Percentiles rank a stretch among this genome's conserved stretches.
Conservation (phyloP, 2,329 filamentous ascomycete genomes). For the Xylaria hypoxylon region DNA sequence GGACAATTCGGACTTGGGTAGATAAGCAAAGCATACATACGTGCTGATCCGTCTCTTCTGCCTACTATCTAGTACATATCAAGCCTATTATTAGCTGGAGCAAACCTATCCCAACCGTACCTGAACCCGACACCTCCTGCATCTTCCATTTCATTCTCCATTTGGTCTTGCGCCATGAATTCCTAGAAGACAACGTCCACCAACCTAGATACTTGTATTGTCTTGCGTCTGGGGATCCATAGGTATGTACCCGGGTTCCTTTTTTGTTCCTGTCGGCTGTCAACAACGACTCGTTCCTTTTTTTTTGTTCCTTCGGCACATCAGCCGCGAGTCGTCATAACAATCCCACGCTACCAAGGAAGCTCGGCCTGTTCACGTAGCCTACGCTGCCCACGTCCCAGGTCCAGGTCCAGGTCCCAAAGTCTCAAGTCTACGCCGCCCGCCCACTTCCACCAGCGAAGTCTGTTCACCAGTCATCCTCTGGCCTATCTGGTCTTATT, state of each 20-base stretch:
- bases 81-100: constrained; percentile 16
- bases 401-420: constrained; percentile 4
- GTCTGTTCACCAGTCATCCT: constrained; percentile 17
- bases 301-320: constrained; percentile 28
- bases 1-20: not conserved
- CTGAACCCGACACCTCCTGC: not conserved
- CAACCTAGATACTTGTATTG: constrained; percentile 27
- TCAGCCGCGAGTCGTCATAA: constrained; percentile 30
- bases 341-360: constrained; percentile 28
- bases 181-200: constrained; percentile 35
- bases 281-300: constrained; percentile 38
- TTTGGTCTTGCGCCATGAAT: constrained; percentile 43
- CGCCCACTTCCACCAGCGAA: constrained; percentile 23
- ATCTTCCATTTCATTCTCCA: constrained; percentile 16
- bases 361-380: constrained; percentile 42
- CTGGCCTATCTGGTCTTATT: constrained; percentile 18
- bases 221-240: constrained; percentile 19
- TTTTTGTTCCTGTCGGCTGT: constrained; percentile 37
- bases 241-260: constrained; percentile 34
- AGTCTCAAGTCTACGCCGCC: constrained; percentile 19
- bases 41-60: constrained; percentile 3
- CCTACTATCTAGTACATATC: constrained; percentile 11
- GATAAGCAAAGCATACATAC: not conserved
- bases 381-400: constrained; percentile 22
- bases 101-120: constrained; percentile 14